Percentiles rank a stretch among this genome's conserved stretches.
phyloP scores from a whole-genome alignment of 1,284 basidiomycete genomes.

The Apiotrichum brassicae region DNA sequence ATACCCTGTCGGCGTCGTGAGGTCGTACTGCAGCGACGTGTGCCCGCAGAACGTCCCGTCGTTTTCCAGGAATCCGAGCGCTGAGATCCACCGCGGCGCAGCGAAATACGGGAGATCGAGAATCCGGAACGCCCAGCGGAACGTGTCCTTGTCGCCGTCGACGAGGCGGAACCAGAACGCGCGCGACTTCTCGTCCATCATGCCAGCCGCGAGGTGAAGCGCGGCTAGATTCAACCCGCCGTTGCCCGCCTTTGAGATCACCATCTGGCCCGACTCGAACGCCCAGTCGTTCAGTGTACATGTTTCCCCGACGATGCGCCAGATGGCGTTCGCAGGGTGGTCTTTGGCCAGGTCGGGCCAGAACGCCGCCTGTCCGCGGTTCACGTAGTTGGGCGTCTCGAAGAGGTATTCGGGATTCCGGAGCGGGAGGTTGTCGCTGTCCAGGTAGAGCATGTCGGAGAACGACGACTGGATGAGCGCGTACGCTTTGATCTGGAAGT shows the following conservation, averaged over 20 bases:
- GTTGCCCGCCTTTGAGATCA: slow-evolving; percentile 50
- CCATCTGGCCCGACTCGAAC: slow-evolving; percentile 48
- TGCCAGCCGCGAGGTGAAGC: slow-evolving; percentile 44
- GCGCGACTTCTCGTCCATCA: slow-evolving; percentile 27
- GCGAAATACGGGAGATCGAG: slow-evolving; percentile 43
- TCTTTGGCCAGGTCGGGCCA: slow-evolving; percentile 52
- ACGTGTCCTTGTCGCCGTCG: slow-evolving; percentile 50
- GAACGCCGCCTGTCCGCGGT: slow-evolving; percentile 47
- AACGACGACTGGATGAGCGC: slow-evolving; percentile 49
- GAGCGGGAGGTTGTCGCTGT: slow-evolving; percentile 48
- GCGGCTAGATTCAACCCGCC: slow-evolving; percentile 49
- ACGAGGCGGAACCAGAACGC: slow-evolving; percentile 50
- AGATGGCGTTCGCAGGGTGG: slow-evolving; percentile 50
- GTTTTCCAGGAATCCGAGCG: slow-evolving; percentile 38
- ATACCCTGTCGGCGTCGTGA: slow-evolving; percentile 23
- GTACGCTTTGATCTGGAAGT: slow-evolving; percentile 47
- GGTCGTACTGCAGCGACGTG: slow-evolving; percentile 42
- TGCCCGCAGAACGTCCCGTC: slow-evolving; percentile 48
- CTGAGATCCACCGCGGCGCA: slow-evolving; percentile 46
- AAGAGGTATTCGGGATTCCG: slow-evolving; percentile 47
- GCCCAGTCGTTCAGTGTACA: slow-evolving; percentile 44
- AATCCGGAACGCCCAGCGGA: slow-evolving; percentile 48
- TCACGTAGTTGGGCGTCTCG: slow-evolving; percentile 37
- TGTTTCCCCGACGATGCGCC: slow-evolving; percentile 48
- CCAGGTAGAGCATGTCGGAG: slow-evolving; percentile 48